Evolutionary conservation across 2,329 filamentous ascomycete genomes (phyloP).

Genomic region (Penicillium sp.): DNA sequence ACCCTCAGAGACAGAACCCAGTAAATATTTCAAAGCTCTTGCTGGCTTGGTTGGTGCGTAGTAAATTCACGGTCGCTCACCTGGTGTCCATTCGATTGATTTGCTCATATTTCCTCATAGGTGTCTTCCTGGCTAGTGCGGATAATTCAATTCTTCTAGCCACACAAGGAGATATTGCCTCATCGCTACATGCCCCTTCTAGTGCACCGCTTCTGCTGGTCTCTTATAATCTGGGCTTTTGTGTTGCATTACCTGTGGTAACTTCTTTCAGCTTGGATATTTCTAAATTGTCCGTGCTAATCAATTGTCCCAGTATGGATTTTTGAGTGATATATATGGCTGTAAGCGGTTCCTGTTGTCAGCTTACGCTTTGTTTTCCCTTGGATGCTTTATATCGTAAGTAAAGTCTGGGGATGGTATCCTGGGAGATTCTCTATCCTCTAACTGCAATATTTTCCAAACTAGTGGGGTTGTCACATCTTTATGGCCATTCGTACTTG

Average conservation of each 20-base stretch:
- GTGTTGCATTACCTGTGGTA: conserved; percentile 7
- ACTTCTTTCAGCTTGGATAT: too few relatives aligned
- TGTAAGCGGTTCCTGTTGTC: not conserved
- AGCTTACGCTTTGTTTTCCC: not conserved
- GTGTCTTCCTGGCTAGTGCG: conserved; percentile 1
- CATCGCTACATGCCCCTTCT: conserved; percentile 1
- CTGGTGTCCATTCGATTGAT: not conserved
- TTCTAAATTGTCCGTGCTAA: too few relatives aligned
- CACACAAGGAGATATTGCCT: not conserved
- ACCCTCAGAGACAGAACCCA: too few relatives aligned
- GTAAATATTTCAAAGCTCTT: too few relatives aligned
- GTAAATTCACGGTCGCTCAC: not conserved
- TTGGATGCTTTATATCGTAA: not conserved
- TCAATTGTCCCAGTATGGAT: not conserved
- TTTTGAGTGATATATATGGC: conserved; percentile 4
- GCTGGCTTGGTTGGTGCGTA: too few relatives aligned
- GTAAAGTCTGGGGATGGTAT: not conserved
- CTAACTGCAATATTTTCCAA: too few relatives aligned
- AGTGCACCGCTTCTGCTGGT: conserved; percentile 2
- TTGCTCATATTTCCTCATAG: not conserved
- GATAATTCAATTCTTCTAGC: conserved; percentile 1
- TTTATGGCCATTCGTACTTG: conserved; percentile 5
- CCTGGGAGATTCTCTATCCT: too few relatives aligned
- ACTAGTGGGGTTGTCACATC: not conserved
- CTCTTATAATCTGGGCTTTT: conserved; percentile 6